phyloP scores from a whole-genome alignment of 192 early-diverging fungal genomes.

The Powellomyces hirtus region DNA sequence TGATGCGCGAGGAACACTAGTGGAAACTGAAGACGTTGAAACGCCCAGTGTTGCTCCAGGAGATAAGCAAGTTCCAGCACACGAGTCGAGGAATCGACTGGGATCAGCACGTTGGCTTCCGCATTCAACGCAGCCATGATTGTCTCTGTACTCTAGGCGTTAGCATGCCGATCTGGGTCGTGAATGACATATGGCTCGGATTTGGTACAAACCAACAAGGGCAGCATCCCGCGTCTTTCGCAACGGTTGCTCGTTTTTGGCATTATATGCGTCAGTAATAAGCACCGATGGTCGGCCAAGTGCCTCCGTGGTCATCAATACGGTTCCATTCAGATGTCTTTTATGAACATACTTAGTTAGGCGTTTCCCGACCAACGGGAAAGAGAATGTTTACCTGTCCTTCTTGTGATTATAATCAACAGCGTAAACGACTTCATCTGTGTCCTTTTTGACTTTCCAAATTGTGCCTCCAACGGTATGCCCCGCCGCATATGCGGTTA shows the following conservation, averaged over 20 bases:
- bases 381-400: conserved; percentile 60
- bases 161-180: too few species aligned
- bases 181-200: too few species aligned
- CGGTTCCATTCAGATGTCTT: conserved; percentile 79
- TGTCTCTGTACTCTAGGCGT: conserved; percentile 62
- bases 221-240: conserved; percentile 73
- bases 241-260: conserved; percentile 61
- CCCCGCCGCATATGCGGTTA: conserved; percentile 90
- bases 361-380: conserved; percentile 2
- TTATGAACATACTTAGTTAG: not conserved
- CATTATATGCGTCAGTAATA: conserved; percentile 89
- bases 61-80: conserved; percentile 88
- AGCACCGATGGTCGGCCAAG: conserved; percentile 82
- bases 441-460: conserved; percentile 95
- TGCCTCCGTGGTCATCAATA: conserved; percentile 55
- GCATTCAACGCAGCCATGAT: conserved; percentile 59
- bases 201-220: conserved; percentile 58
- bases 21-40: conserved; percentile 55
- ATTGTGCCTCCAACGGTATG: conserved; percentile 95
- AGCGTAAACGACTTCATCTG: conserved; percentile 91
- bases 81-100: conserved; percentile 84
- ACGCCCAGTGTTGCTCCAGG: conserved; percentile 83
- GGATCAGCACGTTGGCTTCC: conserved; percentile 82
- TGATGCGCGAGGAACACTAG: conserved; percentile 78
- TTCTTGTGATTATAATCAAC: conserved; percentile 94